phyloP scores from a whole-genome alignment of 2,329 filamentous ascomycete species.

The Tolypocladium nubicola region DNA sequence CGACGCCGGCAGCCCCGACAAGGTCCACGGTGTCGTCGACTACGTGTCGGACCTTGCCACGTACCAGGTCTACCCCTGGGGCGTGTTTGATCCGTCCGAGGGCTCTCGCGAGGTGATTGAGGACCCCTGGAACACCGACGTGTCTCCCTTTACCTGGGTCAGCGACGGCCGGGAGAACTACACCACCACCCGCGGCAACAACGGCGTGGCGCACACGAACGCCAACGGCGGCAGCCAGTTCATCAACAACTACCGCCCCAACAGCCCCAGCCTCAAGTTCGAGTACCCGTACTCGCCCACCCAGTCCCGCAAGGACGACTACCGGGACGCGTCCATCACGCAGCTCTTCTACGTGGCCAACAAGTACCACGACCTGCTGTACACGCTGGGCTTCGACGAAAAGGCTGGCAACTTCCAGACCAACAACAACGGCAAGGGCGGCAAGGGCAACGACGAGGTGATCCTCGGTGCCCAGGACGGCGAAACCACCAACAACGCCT shows the following conservation, averaged over 20 bases:
- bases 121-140: conserved; percentile 34
- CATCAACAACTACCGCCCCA: conserved; percentile 34
- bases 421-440: conserved; percentile 44
- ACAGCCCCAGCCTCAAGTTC: conserved; percentile 30
- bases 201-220: conserved; percentile 39
- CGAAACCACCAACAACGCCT: conserved; percentile 43
- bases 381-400: conserved; percentile 47
- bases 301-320: conserved; percentile 24
- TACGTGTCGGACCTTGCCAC: conserved; percentile 42
- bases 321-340: conserved; percentile 43
- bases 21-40: conserved; percentile 44
- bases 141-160: conserved; percentile 43
- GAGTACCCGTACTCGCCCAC: conserved; percentile 30
- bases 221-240: conserved; percentile 28
- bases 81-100: conserved; percentile 39
- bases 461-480: conserved; percentile 49
- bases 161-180: conserved; percentile 35
- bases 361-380: conserved; percentile 48
- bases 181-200: conserved; percentile 47
- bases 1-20: conserved; percentile 33
- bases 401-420: conserved; percentile 48
- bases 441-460: conserved; percentile 38
- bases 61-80: conserved; percentile 47
- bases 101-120: conserved; percentile 30
- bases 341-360: conserved; percentile 54